These are phyloP conservation scores for Xylogone sp. DNA, from an alignment of 2,329 filamentous ascomycete genomes.

Conservation along the genomic window DNA sequence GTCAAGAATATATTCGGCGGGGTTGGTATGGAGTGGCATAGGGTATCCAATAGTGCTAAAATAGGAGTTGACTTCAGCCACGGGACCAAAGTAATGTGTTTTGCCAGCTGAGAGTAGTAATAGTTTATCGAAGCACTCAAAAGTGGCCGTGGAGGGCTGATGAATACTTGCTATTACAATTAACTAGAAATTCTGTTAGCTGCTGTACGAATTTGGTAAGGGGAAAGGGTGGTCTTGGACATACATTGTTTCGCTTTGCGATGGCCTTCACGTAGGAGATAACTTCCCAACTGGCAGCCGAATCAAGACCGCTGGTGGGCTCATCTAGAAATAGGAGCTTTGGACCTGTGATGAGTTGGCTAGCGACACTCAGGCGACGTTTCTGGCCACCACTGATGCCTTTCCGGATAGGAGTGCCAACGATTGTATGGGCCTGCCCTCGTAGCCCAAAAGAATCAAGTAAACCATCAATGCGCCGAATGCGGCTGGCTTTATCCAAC, in stretches of 20 bases:
- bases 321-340: slow-evolving; percentile 82
- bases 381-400: slow-evolving; percentile 86
- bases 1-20: slow-evolving; percentile 77
- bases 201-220: slow-evolving; percentile 8
- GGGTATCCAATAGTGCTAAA: slow-evolving; percentile 57
- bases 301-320: slow-evolving; percentile 80
- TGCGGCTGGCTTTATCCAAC: slow-evolving; percentile 49
- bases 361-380: slow-evolving; percentile 73
- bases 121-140: slow-evolving; percentile 76
- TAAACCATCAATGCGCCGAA: slow-evolving; percentile 60
- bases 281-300: slow-evolving; percentile 70
- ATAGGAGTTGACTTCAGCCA: slow-evolving; percentile 55
- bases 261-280: slow-evolving; percentile 66
- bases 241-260: slow-evolving; percentile 61
- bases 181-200: slow-evolving; percentile 42
- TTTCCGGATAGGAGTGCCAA: slow-evolving; percentile 79
- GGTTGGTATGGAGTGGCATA: slow-evolving; percentile 69
- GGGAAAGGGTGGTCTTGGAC: slow-evolving; percentile 19
- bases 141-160: slow-evolving; percentile 77
- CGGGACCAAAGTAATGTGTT: slow-evolving; percentile 69
- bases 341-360: slow-evolving; percentile 75
- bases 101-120: slow-evolving; percentile 68
- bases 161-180: slow-evolving; percentile 82
- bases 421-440: slow-evolving; percentile 64
- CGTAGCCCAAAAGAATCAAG: slow-evolving; percentile 70